Evolutionary conservation across 2,329 filamentous ascomycete genomes (phyloP), one percentile per base, ranked within the genome.

Genomic region (Phialemonium atrogriseum): DNA sequence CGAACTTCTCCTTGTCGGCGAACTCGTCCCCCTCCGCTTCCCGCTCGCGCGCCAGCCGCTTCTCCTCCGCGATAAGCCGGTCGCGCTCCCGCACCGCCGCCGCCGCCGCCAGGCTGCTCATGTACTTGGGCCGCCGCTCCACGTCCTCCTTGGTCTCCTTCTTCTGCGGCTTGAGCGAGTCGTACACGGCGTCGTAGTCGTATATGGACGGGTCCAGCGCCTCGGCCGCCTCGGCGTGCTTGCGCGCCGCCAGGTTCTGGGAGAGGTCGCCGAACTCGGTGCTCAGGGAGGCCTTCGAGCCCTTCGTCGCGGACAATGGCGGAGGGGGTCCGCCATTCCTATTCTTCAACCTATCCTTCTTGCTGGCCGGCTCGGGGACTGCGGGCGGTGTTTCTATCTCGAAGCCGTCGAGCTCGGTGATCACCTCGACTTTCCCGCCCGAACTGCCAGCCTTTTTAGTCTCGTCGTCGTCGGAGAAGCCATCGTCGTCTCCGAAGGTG

Each of bases 121-220:
- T 88, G 59, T 91, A 91, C 46, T 83, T 84, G 2, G 84, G 80
- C 44, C 76, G 77, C 24, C 76, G 66, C 47, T 80, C 72, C 33
- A 64, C 63, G 26, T 64, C 63, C 27, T 64, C 62, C 6, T 66
- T 67, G 5, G 62, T 64, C 9, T 59, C 57, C 27, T 62, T 57
- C 4, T 64, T 65, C 2, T 59, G 59, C 11, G 75, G 72, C 42
- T 84, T 80, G 24, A 89, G 65, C 1, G 80, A 81, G 45, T 89
- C 84, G 59, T 86, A 88, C 14, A 85, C 82, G 2, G 71, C 72
- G 52, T 93, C 85, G 60, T 91, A 93, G 58, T 91, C 84, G 63
- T 88, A 91, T 44, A 91, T 78, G 29, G 75, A 79, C 2, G 82
- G 64, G 47, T 91, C 84, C 7, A 81, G 51, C 37, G 74, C 68